Evolutionary conservation across 2,329 filamentous ascomycete genomes (phyloP).

Genomic region (Emydomyces testavorans): DNA sequence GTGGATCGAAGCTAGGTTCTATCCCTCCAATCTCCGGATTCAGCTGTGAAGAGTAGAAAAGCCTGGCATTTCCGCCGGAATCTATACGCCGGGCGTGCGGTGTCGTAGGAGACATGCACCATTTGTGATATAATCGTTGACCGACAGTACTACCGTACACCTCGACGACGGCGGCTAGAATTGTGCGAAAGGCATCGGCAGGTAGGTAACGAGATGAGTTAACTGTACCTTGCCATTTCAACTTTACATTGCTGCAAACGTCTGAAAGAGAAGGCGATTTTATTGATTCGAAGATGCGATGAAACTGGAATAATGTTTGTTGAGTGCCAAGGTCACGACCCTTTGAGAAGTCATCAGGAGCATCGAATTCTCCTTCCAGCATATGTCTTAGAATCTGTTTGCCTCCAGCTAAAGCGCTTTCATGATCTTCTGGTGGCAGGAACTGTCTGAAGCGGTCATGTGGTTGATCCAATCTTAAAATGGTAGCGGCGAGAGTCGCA

Average conservation of each 20-base stretch:
- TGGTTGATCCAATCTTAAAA: constrained; percentile 28
- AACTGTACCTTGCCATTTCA: constrained; percentile 16
- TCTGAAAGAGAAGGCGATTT: constrained; percentile 24
- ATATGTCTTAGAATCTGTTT: constrained; percentile 27
- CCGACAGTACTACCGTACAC: constrained; percentile 40
- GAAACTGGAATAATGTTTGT: constrained; percentile 23
- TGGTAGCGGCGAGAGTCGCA: constrained; percentile 28
- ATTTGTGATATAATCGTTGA: constrained; percentile 38
- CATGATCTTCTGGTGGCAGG: constrained; percentile 11
- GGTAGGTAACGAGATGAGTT: constrained; percentile 24
- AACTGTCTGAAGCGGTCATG: background rate
- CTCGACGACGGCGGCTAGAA: constrained; percentile 46
- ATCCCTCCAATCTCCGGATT: background rate
- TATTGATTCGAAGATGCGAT: constrained; percentile 25
- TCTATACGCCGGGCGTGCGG: constrained; percentile 16
- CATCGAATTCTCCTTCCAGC: constrained; percentile 28
- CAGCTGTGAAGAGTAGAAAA: background rate
- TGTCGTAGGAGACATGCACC: constrained; percentile 31
- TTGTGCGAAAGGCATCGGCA: constrained; percentile 38
- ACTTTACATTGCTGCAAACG: constrained; percentile 19
- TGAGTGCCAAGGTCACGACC: background rate
- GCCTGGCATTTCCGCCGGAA: background rate
- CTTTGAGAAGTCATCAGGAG: constrained; percentile 13
- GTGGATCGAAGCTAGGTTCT: background rate
- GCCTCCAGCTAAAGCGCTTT: constrained; percentile 20